These are phyloP conservation scores for Aspergillus uvarum DNA, from an alignment of 2,329 filamentous ascomycete genomes.

Conservation along the genomic window DNA sequence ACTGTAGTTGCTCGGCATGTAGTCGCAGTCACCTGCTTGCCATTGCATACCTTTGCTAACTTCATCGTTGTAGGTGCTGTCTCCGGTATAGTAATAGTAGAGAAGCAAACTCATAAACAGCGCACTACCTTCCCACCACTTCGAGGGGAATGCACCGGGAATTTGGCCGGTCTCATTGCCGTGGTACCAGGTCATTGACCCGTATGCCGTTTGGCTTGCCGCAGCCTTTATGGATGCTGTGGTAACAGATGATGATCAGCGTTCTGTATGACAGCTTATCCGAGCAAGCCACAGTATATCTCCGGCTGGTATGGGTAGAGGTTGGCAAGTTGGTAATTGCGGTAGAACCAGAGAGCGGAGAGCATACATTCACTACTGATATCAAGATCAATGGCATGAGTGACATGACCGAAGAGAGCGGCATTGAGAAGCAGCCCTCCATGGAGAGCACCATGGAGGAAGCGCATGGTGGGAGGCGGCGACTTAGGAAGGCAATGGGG, in stretches of 20 bases:
- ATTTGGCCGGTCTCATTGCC: conserved; percentile 53
- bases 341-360: background rate
- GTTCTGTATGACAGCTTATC: too few species aligned
- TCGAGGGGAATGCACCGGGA: conserved; percentile 62
- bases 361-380: conserved; percentile 29
- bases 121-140: conserved; percentile 73
- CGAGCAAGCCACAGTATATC: too few species aligned
- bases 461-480: background rate
- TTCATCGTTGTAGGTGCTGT: conserved; percentile 61
- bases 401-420: conserved; percentile 8
- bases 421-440: conserved; percentile 1
- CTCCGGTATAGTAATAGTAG: conserved; percentile 68
- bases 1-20: conserved; percentile 40
- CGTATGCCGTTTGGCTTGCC: conserved; percentile 44
- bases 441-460: conserved; percentile 5
- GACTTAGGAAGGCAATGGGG: background rate
- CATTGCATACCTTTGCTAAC: conserved; percentile 45
- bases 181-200: conserved; percentile 54
- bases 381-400: conserved; percentile 26
- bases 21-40: conserved; percentile 38
- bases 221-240: conserved; percentile 48
- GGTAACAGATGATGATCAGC: background rate
- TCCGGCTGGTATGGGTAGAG: background rate
- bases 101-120: conserved; percentile 69
- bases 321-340: background rate